These are phyloP conservation scores for Panaeolus papilionaceus DNA, from an alignment of 768 basidiomycete species.

Conservation along the genomic window DNA sequence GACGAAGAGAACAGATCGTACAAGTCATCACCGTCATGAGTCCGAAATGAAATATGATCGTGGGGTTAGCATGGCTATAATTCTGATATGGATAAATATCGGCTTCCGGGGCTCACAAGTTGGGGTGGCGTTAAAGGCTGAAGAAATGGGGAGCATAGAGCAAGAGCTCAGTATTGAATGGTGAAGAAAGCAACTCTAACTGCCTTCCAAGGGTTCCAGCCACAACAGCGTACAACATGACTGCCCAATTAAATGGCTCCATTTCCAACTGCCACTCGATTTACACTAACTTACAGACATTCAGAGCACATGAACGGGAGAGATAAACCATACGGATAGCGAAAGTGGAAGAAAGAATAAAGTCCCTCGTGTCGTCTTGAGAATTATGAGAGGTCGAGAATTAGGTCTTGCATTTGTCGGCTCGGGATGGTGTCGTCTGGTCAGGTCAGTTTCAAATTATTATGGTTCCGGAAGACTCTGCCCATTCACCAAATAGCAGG, in stretches of 20 bases:
- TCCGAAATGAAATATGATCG: background rate
- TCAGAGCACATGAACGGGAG: background rate
- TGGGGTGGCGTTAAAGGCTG: background rate
- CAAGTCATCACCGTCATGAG: background rate
- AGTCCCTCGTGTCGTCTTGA: background rate
- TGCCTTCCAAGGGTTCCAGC: background rate
- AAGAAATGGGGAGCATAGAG: background rate
- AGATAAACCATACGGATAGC: background rate
- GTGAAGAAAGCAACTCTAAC: background rate
- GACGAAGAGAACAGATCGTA: background rate
- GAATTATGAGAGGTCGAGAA: slow-evolving; percentile 9
- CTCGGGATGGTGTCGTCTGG: slow-evolving; percentile 14
- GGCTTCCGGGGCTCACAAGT: background rate
- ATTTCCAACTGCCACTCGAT: slow-evolving; percentile 8
- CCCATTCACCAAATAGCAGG: slow-evolving; percentile 85
- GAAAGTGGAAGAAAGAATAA: slow-evolving; percentile 6
- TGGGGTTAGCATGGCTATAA: background rate
- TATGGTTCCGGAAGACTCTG: slow-evolving; percentile 53
- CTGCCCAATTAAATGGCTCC: background rate
- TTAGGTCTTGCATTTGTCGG: slow-evolving; percentile 1
- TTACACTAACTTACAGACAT: slow-evolving; percentile 11
- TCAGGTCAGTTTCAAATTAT: slow-evolving; percentile 34
- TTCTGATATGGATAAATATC: background rate
- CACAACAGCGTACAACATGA: background rate
- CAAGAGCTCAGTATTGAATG: background rate